Evolutionary conservation across 352 stramenopile genomes (phyloP), one percentile per base, ranked within the genome.

Genomic region (Phytophthora quininea): DNA sequence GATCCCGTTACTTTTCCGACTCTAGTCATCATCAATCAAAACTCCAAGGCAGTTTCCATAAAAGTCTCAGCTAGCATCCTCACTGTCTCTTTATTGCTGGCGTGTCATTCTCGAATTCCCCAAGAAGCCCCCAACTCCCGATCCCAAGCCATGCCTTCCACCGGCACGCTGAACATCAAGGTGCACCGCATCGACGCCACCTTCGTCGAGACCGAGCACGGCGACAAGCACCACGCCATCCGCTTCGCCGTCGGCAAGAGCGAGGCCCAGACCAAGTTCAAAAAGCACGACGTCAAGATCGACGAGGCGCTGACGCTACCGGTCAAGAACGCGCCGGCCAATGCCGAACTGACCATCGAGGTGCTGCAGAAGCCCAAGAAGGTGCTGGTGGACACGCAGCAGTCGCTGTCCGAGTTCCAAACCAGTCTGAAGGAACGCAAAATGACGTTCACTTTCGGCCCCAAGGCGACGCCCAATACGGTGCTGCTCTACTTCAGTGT

Each of bases 341-440:
- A 61, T 9, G 59, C 74, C 29, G 47, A 78, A 48, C 68, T 89
- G 19, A 66, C 62, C 31, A 77, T 88, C 59, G 80, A 88, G 48
- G 69, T 88, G 69, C 52, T 80, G 58, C 60, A 67, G 58, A 56
- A 61, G 50, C 73, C 74, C 54, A 79, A 80, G 70, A 82, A 82
- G 70, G 37, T 70, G 31, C 38, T 87, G 32, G 76, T 87, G 45
- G 58, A 46, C 31, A 80, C 76, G 47, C 67, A 77, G 38, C 66
- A 80, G 50, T 5, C 46, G 11, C 62, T 87, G 24, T 33, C 56
- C 19, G 67, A 76, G 19, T 81, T 80, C 49, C 61, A 73, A 42
- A 71, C 59, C 40, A 67, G 61, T 45, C 35, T 62, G n/a, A 19
- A 50, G 33, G 64, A 74, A 35, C 69, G 62, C 12, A 76, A 76